Evolutionary conservation across 176 grass and related monocot genomes (phyloP).

Genomic region (maize (Zea mays)): Zm-B73-REFERENCE-NAM-5.0 NC_050101.1:85968001-85968500

Average conservation of each 20-base stretch:
- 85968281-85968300: slow-evolving; percentile 23
- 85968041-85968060: slow-evolving; percentile 3
- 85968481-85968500: slow-evolving; percentile 53
- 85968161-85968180: slow-evolving; percentile 3
- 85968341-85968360: slow-evolving; percentile 51
- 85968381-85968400: slow-evolving; percentile 24
- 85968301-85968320: slow-evolving; percentile 44
- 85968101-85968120: slow-evolving; percentile 11
- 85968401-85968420: slow-evolving; percentile 8
- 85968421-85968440: slow-evolving; percentile 17
- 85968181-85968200: background rate
- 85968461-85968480: slow-evolving; percentile 55
- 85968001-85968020: background rate
- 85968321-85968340: slow-evolving; percentile 49
- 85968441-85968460: slow-evolving; percentile 56
- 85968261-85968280: slow-evolving; percentile 24
- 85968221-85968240: slow-evolving; percentile 11
- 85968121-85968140: background rate
- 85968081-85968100: slow-evolving; percentile 23
- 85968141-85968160: slow-evolving; percentile 14
- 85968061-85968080: background rate
- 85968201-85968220: background rate
- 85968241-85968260: background rate
- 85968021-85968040: background rate
- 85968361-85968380: slow-evolving; percentile 48